Evolutionary conservation across 2,329 filamentous ascomycete species (phyloP), one percentile per base, ranked within the genome.

Genomic region (Trichoderma pleuroti): DNA sequence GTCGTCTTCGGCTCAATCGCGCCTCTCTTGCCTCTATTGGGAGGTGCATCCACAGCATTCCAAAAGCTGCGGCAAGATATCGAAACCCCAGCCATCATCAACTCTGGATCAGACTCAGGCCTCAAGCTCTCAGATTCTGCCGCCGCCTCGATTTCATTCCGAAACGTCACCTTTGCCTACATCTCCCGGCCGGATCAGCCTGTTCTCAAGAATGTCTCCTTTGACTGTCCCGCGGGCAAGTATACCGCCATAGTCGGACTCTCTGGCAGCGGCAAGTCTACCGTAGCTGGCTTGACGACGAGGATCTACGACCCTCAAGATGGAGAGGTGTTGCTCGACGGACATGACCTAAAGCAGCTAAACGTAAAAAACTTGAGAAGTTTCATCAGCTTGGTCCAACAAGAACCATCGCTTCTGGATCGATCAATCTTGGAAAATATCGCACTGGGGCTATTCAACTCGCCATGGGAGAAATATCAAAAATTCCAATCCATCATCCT

Each of bases 1-100:
- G 86, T 91, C 62, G 84, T 91, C 39, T 82, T 91, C 28, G 88
- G 89, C 34, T 85, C 86, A 66, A 87, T 91, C 63, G 88, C 88
- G 0, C 90, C 90, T 0, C 85, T 91, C 62, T 79, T 92, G 16
- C 87, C 89, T 16, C 85, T 89, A 12, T 86, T 91, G 36, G 86
- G 86, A 2, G 82, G 85, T 36, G 88, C 89, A 0, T 84, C 87
- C 2, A 83, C 87, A 2, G 80, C 89, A 0, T 92, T 87, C 74
- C 79, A 85, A 70, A 88, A 89, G 63, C 79, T 92, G 7, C 82
- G 83, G 16, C 81, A 84, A 39, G 88, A 90, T 57, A 89, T 92
- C 62, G 83, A 89, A 16, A 82, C 83, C 5, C 80, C 81, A 14
- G 81, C 83, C 5, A 63, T 71, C 36, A 87, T 88, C 62, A 83